Percentiles rank a stretch among this genome's conserved stretches.
These are phyloP conservation scores for Claviceps sp. DNA, from an alignment of 2,329 filamentous ascomycete genomes.

Conservation along the genomic window DNA sequence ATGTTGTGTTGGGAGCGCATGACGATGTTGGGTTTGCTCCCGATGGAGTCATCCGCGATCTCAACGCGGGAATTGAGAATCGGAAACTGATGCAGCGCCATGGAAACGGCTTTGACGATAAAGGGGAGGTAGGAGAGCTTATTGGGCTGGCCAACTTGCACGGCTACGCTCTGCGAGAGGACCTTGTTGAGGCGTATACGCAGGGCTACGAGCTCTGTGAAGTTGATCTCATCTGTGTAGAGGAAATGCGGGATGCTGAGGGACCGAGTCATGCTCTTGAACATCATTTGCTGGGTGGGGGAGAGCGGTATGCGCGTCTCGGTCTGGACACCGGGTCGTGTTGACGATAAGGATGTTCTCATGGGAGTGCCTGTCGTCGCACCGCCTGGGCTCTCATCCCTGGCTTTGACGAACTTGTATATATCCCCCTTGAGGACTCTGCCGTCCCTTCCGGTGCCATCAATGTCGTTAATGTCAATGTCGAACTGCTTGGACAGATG, in stretches of 20 bases:
- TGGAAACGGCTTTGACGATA: slow-evolving; percentile 86
- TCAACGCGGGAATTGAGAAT: slow-evolving; percentile 82
- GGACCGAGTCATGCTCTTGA: slow-evolving; percentile 91
- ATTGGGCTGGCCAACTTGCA: slow-evolving; percentile 35
- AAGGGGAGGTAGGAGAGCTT: slow-evolving; percentile 88
- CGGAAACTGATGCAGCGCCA: slow-evolving; percentile 69
- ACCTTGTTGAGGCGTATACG: slow-evolving; percentile 61
- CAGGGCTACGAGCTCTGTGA: slow-evolving; percentile 59
- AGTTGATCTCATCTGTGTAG: slow-evolving; percentile 81
- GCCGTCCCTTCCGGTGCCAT: slow-evolving; percentile 81
- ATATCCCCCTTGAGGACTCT: slow-evolving; percentile 90
- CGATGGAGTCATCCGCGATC: slow-evolving; percentile 29
- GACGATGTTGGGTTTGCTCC: slow-evolving; percentile 58
- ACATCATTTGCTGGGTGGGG: slow-evolving; percentile 81
- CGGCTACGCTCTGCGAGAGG: slow-evolving; percentile 20
- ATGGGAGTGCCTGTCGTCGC: slow-evolving; percentile 10
- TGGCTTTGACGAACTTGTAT: slow-evolving; percentile 49
- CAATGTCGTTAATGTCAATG: slow-evolving; percentile 63
- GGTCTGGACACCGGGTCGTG: slow-evolving; percentile 31
- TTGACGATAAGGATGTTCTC: slow-evolving; percentile 7
- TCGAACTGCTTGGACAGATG: slow-evolving; percentile 71
- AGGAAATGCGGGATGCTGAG: slow-evolving; percentile 89
- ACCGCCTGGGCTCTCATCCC: slow-evolving; percentile 24
- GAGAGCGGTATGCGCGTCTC: slow-evolving; percentile 62
- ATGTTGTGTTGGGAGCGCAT: slow-evolving; percentile 85